Conservation (phyloP, 2,329 filamentous ascomycete species). For the Apiospora koreana region DNA sequence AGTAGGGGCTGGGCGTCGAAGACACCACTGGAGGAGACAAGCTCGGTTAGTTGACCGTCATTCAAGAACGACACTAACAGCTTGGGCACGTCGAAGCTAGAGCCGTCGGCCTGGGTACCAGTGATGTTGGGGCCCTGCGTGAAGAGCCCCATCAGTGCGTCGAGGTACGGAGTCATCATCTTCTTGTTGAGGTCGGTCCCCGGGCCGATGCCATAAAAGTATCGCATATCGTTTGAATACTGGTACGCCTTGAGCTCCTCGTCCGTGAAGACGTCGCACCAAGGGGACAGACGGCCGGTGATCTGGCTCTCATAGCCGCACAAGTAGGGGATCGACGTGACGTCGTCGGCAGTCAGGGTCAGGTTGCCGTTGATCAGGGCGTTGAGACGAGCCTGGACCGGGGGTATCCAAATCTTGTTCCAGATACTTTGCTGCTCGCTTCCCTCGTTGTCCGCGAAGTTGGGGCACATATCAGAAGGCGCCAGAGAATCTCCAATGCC, state of each 20-base stretch:
- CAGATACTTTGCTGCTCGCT: slow-evolving; percentile 47
- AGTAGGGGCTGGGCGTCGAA: slow-evolving; percentile 58
- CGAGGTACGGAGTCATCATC: slow-evolving; percentile 64
- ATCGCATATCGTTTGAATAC: slow-evolving; percentile 68
- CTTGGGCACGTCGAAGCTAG: slow-evolving; percentile 51
- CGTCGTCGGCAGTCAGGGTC: slow-evolving; percentile 53
- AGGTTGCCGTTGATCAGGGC: slow-evolving; percentile 54
- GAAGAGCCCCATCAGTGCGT: slow-evolving; percentile 54
- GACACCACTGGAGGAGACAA: slow-evolving; percentile 60
- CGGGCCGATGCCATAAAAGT: slow-evolving; percentile 66
- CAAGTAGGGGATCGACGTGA: slow-evolving; percentile 64
- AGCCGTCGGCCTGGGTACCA: slow-evolving; percentile 48
- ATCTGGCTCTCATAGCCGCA: slow-evolving; percentile 73
- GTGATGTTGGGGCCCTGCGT: slow-evolving; percentile 49
- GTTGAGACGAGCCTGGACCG: slow-evolving; percentile 56
- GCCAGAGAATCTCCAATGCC: slow-evolving; percentile 64
- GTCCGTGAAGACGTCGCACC: slow-evolving; percentile 63
- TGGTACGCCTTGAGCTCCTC: slow-evolving; percentile 65
- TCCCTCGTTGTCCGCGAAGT: slow-evolving; percentile 55
- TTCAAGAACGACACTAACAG: slow-evolving; percentile 65
- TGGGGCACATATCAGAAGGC: slow-evolving; percentile 63
- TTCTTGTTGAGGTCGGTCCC: slow-evolving; percentile 54
- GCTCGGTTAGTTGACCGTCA: slow-evolving; percentile 65
- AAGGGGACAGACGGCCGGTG: slow-evolving; percentile 60
- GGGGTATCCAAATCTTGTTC: slow-evolving; percentile 53